Base-by-base conservation (phyloP, 2,329 filamentous ascomycete species). In the Fusarium illudens region DNA sequence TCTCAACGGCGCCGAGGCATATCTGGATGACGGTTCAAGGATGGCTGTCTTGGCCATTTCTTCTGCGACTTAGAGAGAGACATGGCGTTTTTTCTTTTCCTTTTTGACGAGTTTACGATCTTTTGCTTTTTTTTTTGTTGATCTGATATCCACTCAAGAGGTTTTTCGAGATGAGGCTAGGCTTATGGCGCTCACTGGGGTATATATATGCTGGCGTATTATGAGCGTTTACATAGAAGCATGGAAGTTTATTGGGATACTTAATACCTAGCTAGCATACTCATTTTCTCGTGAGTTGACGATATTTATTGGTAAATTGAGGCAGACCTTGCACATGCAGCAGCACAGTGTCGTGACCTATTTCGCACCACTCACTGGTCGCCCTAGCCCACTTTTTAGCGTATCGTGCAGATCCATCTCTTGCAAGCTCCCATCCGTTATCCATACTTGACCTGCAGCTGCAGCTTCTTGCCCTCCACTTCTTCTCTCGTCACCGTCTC, bases 11-110 rank as follows among this genome's bases (percentile, higher is more conserved):
- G 64, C 53, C 22, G 71, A 75, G 39, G 64, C 55, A 25, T 72
- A 68, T 54, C 55, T 74, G 19, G 71, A 68, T 7, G 67, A 63
- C 20, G 68, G 67, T 9, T 69, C 72, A 19, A 70, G 71, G 52
- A 67, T 67, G 56, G 61, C 66, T 12, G 63, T 46, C 19, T 62
- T 71, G 58, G 71, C 63, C 30, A 71, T 73, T 61, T 48, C 64
- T 42, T 73, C 71, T 57, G 70, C 71, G n/a, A 73, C 61, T 36
- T 73, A 62, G 55, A 51, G 15, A 19, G 10, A 56, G 56, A 65
- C 44, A 58, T 63, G 65, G 69, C 56, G 60, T 58, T 60, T 64
- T 46, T 56, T 42, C 44, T 29, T 52, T 17, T 50, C 53, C 22
- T 33, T 22, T 53, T 36, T 53, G 22, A 39, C n/a, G 58, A 60